These are phyloP conservation scores for Boletus rubescentipes DNA, from an alignment of 768 basidiomycete species.

Conservation along the genomic window DNA sequence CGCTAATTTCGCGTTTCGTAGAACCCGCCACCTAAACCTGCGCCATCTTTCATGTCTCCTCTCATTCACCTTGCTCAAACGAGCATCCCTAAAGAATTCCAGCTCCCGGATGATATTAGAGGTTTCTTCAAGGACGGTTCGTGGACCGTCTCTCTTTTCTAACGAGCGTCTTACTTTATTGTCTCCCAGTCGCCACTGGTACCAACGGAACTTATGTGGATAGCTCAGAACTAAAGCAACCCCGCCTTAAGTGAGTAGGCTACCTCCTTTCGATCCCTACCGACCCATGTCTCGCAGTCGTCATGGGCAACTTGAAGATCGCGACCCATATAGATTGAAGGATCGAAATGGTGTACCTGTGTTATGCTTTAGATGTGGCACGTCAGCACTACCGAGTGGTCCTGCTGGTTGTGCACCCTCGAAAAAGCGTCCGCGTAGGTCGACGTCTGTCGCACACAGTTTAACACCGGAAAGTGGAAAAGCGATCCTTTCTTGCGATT, in stretches of 20 bases:
- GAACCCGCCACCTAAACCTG: constrained; percentile 65
- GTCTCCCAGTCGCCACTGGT: constrained; percentile 66
- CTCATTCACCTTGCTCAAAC: constrained; percentile 69
- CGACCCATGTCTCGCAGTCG: constrained; percentile 48
- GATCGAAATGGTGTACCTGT: constrained; percentile 82
- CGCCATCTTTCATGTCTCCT: constrained; percentile 66
- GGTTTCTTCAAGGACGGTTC: constrained; percentile 84
- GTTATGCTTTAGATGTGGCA: constrained; percentile 89
- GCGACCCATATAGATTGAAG: constrained; percentile 83
- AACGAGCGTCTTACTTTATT: constrained; percentile 15
- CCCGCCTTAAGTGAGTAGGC: constrained; percentile 74
- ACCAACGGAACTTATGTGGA: constrained; percentile 84
- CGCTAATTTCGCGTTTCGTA: constrained; percentile 31
- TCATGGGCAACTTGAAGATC: constrained; percentile 85
- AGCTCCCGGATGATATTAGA: constrained; percentile 83
- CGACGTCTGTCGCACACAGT: constrained; percentile 39
- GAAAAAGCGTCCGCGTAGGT: constrained; percentile 54
- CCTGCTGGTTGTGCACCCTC: constrained; percentile 53
- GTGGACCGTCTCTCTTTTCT: constrained; percentile 28
- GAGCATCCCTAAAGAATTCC: constrained; percentile 76
- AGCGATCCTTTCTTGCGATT: constrained; percentile 90
- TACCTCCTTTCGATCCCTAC: constrained; percentile 4
- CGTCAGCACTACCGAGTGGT: constrained; percentile 65
- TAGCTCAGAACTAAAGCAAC: constrained; percentile 69
- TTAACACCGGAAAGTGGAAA: constrained; percentile 56